Evolutionary conservation across 2,329 filamentous ascomycete genomes (phyloP).

Genomic region (Lanzia echinophila): DNA sequence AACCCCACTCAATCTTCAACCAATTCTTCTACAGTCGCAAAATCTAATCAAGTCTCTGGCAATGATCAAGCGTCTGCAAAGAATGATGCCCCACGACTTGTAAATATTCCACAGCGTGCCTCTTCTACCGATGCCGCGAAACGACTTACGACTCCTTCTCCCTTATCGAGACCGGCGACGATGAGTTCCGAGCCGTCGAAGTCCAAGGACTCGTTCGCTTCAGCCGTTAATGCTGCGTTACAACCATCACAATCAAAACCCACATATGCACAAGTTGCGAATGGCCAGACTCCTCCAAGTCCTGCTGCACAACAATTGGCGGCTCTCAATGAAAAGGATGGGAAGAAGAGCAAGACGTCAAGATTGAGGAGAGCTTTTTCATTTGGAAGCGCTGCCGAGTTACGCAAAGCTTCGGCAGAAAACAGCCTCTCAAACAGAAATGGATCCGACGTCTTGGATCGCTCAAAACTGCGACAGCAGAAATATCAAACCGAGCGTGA

Average conservation of each 20-base stretch:
- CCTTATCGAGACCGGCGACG: slow-evolving; percentile 63
- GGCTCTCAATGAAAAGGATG: slow-evolving; percentile 78
- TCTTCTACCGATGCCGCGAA: slow-evolving; percentile 57
- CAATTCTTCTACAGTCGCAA: slow-evolving; percentile 19
- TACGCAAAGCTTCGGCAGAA: slow-evolving; percentile 66
- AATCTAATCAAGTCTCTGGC: slow-evolving; percentile 31
- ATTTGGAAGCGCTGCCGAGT: slow-evolving; percentile 89
- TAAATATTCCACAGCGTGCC: slow-evolving; percentile 54
- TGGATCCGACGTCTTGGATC: slow-evolving; percentile 32
- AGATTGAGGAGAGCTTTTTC: slow-evolving; percentile 87
- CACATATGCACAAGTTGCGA: slow-evolving; percentile 28
- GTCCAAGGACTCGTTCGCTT: slow-evolving; percentile 37
- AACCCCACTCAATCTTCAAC: slow-evolving; percentile 40
- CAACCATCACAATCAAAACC: slow-evolving; percentile 26
- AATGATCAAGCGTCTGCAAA: slow-evolving; percentile 37
- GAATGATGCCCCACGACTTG: slow-evolving; percentile 47
- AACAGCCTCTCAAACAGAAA: slow-evolving; percentile 35
- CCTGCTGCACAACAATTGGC: slow-evolving; percentile 78
- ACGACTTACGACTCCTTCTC: slow-evolving; percentile 61
- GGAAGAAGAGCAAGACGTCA: slow-evolving; percentile 77
- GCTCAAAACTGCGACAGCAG: slow-evolving; percentile 59
- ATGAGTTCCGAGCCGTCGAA: slow-evolving; percentile 50
- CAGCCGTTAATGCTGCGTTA: slow-evolving; percentile 30
- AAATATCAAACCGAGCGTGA: slow-evolving; percentile 58
- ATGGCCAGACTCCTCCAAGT: slow-evolving; percentile 33